Evolutionary conservation across 2,329 filamentous ascomycete species (phyloP).

Genomic region (Calonectria hongkongensis): DNA sequence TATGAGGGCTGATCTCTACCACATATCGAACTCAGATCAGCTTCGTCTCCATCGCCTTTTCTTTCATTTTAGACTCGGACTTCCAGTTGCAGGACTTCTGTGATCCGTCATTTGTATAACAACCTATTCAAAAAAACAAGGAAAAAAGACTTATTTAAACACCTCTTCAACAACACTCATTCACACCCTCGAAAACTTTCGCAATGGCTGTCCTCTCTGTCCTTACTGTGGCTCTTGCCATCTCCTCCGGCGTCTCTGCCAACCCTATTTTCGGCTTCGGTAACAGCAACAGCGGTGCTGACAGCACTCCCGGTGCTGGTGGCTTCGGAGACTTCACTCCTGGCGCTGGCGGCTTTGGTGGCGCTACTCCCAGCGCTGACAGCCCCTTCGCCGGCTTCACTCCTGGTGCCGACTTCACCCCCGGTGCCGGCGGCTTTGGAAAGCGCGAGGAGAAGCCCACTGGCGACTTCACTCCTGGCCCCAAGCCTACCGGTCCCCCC

Average conservation of each 20-base stretch:
- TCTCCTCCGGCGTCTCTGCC: conserved; percentile 45
- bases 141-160: conserved; percentile 26
- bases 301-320: conserved; percentile 15
- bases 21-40: conserved; percentile 31
- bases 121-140: conserved; percentile 39
- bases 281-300: conserved; percentile 11
- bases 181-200: conserved; percentile 20
- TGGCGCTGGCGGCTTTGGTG: conserved; percentile 17
- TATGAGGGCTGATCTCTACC: conserved; percentile 38
- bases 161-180: conserved; percentile 34
- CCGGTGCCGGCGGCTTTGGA: not conserved
- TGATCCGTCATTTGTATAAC: conserved; percentile 49
- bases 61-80: conserved; percentile 50
- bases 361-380: not conserved
- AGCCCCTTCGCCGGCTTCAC: conserved; percentile 8
- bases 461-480: conserved; percentile 40
- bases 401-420: conserved; percentile 17
- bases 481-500: conserved; percentile 36
- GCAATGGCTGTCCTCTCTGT: conserved; percentile 54
- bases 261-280: conserved; percentile 46
- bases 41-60: conserved; percentile 50
- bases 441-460: not conserved
- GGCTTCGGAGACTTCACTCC: conserved; percentile 27
- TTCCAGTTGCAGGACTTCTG: conserved; percentile 56
- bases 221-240: conserved; percentile 54